These are phyloP conservation scores for Phytophthora palmivora DNA, from an alignment of 352 stramenopile genomes.

Conservation along the genomic window DNA sequence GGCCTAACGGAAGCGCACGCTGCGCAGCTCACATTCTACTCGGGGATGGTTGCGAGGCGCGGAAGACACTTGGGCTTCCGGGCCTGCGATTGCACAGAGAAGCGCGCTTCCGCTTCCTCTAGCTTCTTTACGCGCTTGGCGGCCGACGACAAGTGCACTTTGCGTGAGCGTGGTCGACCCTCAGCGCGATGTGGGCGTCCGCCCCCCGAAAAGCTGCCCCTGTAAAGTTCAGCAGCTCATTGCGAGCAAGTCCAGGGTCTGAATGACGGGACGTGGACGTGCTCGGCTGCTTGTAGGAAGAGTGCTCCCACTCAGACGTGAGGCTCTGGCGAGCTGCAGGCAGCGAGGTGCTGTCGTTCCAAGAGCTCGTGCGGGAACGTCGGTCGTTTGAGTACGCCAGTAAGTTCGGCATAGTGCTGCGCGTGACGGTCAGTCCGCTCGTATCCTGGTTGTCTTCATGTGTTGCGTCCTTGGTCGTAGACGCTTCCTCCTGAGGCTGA, in stretches of 20 bases:
- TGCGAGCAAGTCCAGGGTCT: constrained; percentile 67
- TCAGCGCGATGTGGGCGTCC: constrained; percentile 52
- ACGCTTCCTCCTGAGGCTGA: constrained; percentile 31
- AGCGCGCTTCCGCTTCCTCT: constrained; percentile 82
- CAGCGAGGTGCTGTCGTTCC: constrained; percentile 50
- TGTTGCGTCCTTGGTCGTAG: constrained; percentile 2
- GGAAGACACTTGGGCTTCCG: constrained; percentile 48
- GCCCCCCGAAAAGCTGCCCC: constrained; percentile 51
- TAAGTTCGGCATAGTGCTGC: constrained; percentile 60
- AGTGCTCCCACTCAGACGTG: constrained; percentile 50
- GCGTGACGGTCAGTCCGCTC: constrained; percentile 47
- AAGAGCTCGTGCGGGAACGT: constrained; percentile 57
- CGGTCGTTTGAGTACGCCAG: constrained; percentile 53
- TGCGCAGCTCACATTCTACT: constrained; percentile 39
- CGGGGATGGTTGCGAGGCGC: constrained; percentile 51
- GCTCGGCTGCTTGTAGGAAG: constrained; percentile 54
- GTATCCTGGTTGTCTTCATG: constrained; percentile 30
- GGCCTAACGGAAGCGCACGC: constrained; percentile 8
- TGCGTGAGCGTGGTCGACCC: constrained; percentile 54
- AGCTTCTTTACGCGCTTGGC: constrained; percentile 86
- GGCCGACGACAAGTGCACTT: constrained; percentile 80
- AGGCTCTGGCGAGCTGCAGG: constrained; percentile 43
- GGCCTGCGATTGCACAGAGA: constrained; percentile 45
- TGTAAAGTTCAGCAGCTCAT: constrained; percentile 78
- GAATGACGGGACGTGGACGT: constrained; percentile 63